phyloP scores from a whole-genome alignment of 768 basidiomycete species.

The Pilatotrama ljubarskyi region DNA sequence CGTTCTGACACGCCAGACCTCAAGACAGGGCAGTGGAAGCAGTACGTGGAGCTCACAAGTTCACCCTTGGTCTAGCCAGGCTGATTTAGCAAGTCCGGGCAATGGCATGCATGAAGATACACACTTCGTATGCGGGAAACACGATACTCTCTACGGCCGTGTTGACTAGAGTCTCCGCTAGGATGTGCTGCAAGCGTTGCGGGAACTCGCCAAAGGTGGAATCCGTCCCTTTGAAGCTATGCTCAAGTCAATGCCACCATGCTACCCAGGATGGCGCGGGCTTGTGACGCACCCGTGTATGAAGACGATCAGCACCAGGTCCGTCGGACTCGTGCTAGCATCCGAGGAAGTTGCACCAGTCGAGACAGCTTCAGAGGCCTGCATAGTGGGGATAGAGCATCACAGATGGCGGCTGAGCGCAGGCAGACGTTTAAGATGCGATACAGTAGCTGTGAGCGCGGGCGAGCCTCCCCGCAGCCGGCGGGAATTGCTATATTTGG shows the following conservation, averaged over 20 bases:
- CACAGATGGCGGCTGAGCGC: not conserved
- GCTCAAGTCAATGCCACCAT: not conserved
- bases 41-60: conserved; percentile 51
- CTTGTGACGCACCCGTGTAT: conserved; percentile 67
- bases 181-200: conserved; percentile 70
- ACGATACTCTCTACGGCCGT: conserved; percentile 69
- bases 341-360: not conserved
- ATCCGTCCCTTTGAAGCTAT: conserved; percentile 61
- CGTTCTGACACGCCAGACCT: conserved; percentile 46
- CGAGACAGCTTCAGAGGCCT: not conserved
- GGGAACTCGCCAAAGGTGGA: conserved; percentile 80
- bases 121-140: conserved; percentile 88
- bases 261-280: too few relatives aligned
- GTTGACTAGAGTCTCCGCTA: conserved; percentile 61
- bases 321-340: conserved; percentile 27
- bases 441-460: not conserved
- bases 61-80: conserved; percentile 79
- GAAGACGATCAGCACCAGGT: conserved; percentile 69
- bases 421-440: not conserved
- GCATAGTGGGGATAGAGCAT: conserved; percentile 6
- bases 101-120: not conserved
- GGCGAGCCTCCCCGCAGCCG: not conserved
- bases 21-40: conserved; percentile 10
- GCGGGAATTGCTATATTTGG: conserved; percentile 18
- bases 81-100: not conserved